phyloP scores from a whole-genome alignment of 2,329 filamentous ascomycete species.

The Pseudogymnoascus sp. region DNA sequence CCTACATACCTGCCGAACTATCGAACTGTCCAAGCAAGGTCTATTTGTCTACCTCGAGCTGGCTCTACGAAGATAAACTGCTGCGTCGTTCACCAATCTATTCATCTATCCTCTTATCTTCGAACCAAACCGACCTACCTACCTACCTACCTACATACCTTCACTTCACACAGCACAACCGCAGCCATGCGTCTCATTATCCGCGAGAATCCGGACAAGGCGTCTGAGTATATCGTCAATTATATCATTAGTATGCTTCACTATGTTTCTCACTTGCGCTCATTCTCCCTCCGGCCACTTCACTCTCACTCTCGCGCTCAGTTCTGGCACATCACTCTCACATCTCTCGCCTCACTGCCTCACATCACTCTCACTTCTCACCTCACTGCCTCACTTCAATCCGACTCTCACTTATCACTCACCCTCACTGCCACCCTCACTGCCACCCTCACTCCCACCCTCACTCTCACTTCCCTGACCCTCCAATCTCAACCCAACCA shows the following conservation, averaged over 20 bases:
- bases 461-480: too few relatives aligned
- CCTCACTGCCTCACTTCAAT: background rate
- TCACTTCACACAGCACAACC: background rate
- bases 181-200: constrained; percentile 72
- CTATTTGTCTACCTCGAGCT: background rate
- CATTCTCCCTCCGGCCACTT: background rate
- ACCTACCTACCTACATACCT: too few relatives aligned
- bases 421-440: background rate
- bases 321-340: background rate
- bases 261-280: background rate
- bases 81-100: background rate
- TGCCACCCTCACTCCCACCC: background rate
- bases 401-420: background rate
- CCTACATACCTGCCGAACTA: background rate
- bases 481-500: background rate
- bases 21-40: too few relatives aligned
- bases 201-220: constrained; percentile 60
- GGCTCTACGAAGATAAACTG: background rate
- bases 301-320: background rate
- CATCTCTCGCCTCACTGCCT: too few relatives aligned
- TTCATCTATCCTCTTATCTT: background rate
- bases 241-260: constrained; percentile 61
- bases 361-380: too few relatives aligned
- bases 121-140: background rate
- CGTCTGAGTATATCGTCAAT: constrained; percentile 70